Evolutionary conservation across 371 early-diverging fungal genomes (phyloP).

Genomic region (Amoeboaphelidium protococcarum): DNA sequence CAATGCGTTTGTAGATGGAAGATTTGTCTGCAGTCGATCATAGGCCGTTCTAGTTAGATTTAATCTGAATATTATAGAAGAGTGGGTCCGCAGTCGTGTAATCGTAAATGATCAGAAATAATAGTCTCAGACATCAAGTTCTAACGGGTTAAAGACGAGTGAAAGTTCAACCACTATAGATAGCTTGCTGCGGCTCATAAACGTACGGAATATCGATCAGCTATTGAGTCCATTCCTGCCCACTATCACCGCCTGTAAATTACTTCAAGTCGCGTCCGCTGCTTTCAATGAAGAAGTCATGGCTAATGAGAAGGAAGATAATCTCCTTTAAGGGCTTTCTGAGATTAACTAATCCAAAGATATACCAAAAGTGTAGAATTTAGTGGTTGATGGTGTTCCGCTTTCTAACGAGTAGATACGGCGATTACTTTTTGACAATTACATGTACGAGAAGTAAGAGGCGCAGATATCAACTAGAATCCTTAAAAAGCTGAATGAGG

Average conservation of each 20-base stretch:
- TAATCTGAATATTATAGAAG: background rate
- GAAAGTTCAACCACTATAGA: background rate
- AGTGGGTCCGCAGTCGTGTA: background rate
- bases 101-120: background rate
- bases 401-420: background rate
- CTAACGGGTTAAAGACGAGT: background rate
- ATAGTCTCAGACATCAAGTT: background rate
- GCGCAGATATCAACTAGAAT: background rate
- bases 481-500: background rate
- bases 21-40: background rate
- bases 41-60: background rate
- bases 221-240: background rate
- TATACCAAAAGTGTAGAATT: background rate
- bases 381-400: background rate
- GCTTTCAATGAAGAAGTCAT: background rate
- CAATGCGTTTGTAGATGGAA: background rate
- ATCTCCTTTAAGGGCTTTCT: background rate
- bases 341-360: background rate
- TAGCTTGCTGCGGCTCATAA: background rate
- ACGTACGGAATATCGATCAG: background rate
- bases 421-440: background rate
- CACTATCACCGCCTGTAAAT: background rate
- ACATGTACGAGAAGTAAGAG: background rate
- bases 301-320: background rate
- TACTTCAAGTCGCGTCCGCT: background rate